Conservation (phyloP, 805 yeast genomes). For the Metschnikowia lochheadii region DNA sequence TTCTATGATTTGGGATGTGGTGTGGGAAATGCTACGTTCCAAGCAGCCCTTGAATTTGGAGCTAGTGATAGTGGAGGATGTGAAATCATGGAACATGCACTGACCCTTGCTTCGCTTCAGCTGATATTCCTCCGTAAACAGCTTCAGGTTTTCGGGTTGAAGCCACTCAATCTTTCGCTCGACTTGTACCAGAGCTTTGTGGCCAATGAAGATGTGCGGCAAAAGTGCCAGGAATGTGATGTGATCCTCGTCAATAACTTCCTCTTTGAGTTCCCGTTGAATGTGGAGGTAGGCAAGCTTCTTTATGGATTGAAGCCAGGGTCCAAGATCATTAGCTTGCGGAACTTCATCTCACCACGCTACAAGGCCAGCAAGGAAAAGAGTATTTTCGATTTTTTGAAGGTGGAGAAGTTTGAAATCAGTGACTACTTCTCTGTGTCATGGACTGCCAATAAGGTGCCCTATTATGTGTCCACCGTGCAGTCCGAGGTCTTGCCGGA, state of each 20-base stretch:
- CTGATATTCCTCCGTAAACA: conserved; percentile 53
- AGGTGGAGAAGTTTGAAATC: conserved; percentile 54
- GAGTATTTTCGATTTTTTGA: conserved; percentile 59
- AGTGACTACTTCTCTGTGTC: conserved; percentile 74
- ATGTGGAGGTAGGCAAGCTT: conserved; percentile 60
- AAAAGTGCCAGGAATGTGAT: conserved; percentile 56
- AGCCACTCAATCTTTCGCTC: conserved; percentile 51
- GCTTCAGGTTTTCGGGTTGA: conserved; percentile 59
- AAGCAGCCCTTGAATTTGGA: conserved; percentile 84
- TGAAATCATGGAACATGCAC: conserved; percentile 84
- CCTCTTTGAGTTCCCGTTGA: conserved; percentile 72
- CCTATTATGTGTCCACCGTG: conserved; percentile 73
- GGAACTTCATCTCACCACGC: conserved; percentile 74
- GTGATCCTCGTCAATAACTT: conserved; percentile 80
- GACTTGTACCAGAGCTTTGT: conserved; percentile 70
- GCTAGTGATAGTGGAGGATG: conserved; percentile 77
- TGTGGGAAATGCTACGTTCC: conserved; percentile 87
- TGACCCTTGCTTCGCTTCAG: conserved; percentile 62
- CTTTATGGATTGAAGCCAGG: conserved; percentile 66
- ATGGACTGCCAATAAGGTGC: conserved; percentile 85
- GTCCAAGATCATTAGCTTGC: conserved; percentile 71
- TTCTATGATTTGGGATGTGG: conserved; percentile 92
- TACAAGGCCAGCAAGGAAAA: conserved; percentile 54
- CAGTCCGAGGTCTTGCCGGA: conserved; percentile 36
- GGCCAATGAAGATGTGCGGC: conserved; percentile 53